Evolutionary conservation across 495 filamentous ascomycete genomes (phyloP), one percentile per base, ranked within the genome.

Genomic region (Polyplosphaeria fusca): DNA sequence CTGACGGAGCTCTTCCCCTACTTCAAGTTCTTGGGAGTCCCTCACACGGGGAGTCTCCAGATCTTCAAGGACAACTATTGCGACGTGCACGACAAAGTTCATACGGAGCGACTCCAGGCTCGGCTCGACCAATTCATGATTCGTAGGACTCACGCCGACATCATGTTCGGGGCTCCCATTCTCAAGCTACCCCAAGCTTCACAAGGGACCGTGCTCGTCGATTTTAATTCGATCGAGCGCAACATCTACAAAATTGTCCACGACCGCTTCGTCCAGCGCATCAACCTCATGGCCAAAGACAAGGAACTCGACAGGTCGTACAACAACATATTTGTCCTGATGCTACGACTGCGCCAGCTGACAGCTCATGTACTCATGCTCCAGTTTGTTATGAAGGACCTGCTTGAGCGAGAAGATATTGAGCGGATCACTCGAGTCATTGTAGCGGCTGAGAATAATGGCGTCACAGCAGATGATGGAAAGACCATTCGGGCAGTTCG

Each of bases 21-120:
- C 58, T 77, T 88, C 48, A 73, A 78, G 23, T 86, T 87, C 53
- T 68, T 87, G 0, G 60, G 68, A 0, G 77, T 82, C 11, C 72
- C 74, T 1, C 50, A 73, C 32, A 74, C 70, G 0, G 73, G 72
- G 1, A 64, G 55, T 25, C 74, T 70, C 40, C 46, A 68, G 3
- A 61, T 67, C 2, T 87, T 86, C 63, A 64, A 71, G 23, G 14
- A 73, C 24, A 76, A 79, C 35, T 86, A 73, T 50, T 76, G 73
- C 58, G 64, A 67, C 45, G 51, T 61, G 1, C 55, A 42, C 41
- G 48, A 68, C 28, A 59, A 54, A n/a, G 69, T 71, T 52, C 68
- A 71, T 16, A 63, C 16, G 65, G 76, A 19, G 67, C 47, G 65
- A 13, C 50, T 67, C 30, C 62, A 61, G n/a, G 41, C 49, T 12